Evolutionary conservation across 75 land plant species (phyloP), one percentile per base, ranked within the genome.

Genomic region (Cupressus sempervirens): DNA sequence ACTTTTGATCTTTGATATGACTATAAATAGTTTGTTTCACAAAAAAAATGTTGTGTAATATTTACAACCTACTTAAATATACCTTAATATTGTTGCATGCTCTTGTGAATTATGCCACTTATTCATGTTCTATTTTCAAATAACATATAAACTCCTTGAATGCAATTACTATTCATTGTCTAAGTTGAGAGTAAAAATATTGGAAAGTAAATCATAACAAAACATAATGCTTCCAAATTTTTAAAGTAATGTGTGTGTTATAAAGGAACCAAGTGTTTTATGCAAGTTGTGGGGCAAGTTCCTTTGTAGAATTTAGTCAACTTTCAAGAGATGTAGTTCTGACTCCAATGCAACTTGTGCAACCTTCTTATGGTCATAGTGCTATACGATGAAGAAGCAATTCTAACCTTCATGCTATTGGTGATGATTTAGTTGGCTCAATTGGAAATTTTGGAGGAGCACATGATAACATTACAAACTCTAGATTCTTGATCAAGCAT

Each of bases 331-430:
- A 94, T 80, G 90, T 73, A 83, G 98, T 94, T 79, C 88, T 97
- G 43, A 90, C 97, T 46, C 93, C 95, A 67, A 93, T 94, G 12
- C 94, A 94, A 80, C 85, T 93, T 14, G 86, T 80, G 67, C 94
- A 88, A 82, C 53, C 91, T 40, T 87, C 94, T 45, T n/a, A n/a
- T n/a, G n/a, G n/a, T n/a, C n/a, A n/a, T n/a, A n/a, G n/a, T n/a
- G n/a, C n/a, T n/a, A n/a, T 98, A 88, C 98, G 99, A 74, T 88
- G 99, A 81, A 93, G 95, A 92, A 96, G 95, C 74, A 89, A 76
- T 74, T 74, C 93, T 46, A 95, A 96, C 35, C 92, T 96, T 53
- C 98, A 97, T 76, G 91, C 97, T 30, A 94, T 95, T 85, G 98
- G 97, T 46, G 98, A 98, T 80, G 96, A 89, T 76, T 75, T 97